phyloP scores from a whole-genome alignment of 192 early-diverging fungal genomes.

The Gaertneriomyces semiglobifer region DNA sequence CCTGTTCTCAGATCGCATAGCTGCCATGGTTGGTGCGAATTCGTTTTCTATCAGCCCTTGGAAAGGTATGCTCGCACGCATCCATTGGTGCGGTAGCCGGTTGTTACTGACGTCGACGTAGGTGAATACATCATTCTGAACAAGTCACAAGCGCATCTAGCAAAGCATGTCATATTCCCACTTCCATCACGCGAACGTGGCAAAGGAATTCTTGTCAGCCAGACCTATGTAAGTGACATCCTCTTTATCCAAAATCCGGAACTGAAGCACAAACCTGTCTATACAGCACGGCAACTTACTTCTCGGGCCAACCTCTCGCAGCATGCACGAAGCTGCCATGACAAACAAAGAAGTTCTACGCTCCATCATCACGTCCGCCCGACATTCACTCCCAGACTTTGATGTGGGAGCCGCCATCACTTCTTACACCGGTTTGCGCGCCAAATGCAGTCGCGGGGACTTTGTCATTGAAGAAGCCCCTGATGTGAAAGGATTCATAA shows the following conservation, averaged over 20 bases:
- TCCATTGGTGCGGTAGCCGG: background rate
- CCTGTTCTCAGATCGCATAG: constrained; percentile 39
- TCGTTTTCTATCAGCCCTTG: constrained; percentile 44
- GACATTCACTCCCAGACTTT: constrained; percentile 34
- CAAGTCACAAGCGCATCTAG: constrained; percentile 35
- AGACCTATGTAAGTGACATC: constrained; percentile 26
- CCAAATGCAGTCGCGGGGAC: constrained; percentile 43
- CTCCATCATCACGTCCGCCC: constrained; percentile 34
- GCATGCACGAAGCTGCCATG: constrained; percentile 33
- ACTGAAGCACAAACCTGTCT: background rate
- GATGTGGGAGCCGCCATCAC: constrained; percentile 44
- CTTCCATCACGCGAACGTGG: constrained; percentile 36
- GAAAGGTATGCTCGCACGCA: constrained; percentile 31
- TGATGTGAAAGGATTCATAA: constrained; percentile 34
- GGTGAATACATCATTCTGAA: constrained; percentile 48
- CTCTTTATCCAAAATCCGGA: background rate
- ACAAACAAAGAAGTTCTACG: constrained; percentile 38
- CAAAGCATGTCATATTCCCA: constrained; percentile 43
- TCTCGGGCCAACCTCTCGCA: constrained; percentile 47
- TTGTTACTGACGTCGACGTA: background rate
- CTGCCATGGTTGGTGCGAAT: constrained; percentile 47
- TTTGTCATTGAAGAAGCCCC: constrained; percentile 44
- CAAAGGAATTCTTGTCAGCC: constrained; percentile 50
- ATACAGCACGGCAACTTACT: constrained; percentile 45
- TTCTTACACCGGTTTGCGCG: constrained; percentile 43